Base-by-base conservation (phyloP, 1,284 basidiomycete species). In the Sporisorium scitamineum region DNA sequence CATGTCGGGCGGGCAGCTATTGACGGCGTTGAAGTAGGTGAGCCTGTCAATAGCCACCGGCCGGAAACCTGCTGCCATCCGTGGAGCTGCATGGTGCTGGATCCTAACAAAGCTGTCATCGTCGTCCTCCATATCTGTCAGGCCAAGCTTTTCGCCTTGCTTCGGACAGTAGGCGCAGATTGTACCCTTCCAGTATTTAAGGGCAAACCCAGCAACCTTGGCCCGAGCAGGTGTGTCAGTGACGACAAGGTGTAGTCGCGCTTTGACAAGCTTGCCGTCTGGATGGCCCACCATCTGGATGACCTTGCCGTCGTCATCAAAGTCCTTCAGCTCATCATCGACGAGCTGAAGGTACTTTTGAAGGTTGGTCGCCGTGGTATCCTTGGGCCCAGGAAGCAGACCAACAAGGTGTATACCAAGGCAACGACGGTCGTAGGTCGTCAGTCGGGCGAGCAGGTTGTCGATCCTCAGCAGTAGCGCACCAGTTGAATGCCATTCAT, bases 311-410 rank as follows among this genome's bases (percentile, higher is more conserved):
- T 41, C 39, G 16, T 2, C 16, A 31, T 44, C 18, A 6, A 53
- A 18, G 8, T 16, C 24, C 20, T n/a, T 37, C 3, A 61, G 59
- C 59, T 61, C 51, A 9, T 61, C 39, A 4, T 18, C 31, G 22
- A 61, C n/a, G 18, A 54, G 50, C 37, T 31, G 7, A 14, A 53
- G 37, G 29, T 31, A 61, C 20, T 16, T 10, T 14, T 10, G 13
- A 13, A 61, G 41, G 13, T 45, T n/a, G 1, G 5, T 14, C 1
- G 14, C 41, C 14, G 9, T 24, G 20, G 9, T 24, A n/a, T 60
- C 57, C n/a, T 42, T 51, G 6, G 57, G 57, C 2, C 57, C 48
- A 13, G 57, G 57, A 24, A 60, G 34, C 16, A 60, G 20, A n/a
- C 57, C 48, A 27, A 60, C 24, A 2, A 52, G 24, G n/a, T 51